Evolutionary conservation across 129 eudicot genomes (phyloP).

Genomic region (Tagetes patula): DNA sequence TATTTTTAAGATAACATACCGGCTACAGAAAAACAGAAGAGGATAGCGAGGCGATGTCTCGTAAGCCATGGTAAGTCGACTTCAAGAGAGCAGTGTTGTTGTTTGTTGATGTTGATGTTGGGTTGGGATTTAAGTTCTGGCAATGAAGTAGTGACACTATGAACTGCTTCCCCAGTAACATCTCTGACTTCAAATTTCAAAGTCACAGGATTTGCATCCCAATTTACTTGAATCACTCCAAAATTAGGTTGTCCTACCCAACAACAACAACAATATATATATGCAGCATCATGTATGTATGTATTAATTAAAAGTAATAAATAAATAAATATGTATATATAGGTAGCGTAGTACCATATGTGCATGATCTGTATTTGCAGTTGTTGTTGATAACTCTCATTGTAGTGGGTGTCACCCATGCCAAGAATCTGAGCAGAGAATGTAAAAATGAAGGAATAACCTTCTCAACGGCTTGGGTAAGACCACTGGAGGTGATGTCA

Average conservation of each 20-base stretch:
- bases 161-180: constrained; percentile 48
- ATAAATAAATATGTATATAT: background rate
- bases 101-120: background rate
- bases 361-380: constrained; percentile 67
- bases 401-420: constrained; percentile 66
- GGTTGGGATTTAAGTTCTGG: constrained; percentile 39
- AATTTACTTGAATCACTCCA: constrained; percentile 58
- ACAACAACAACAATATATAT: background rate
- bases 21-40: constrained; percentile 41
- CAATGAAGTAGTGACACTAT: constrained; percentile 40
- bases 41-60: constrained; percentile 56
- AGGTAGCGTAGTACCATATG: constrained; percentile 46
- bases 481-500: constrained; percentile 76
- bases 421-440: constrained; percentile 45
- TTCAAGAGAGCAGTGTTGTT: constrained; percentile 58
- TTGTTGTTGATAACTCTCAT: constrained; percentile 51
- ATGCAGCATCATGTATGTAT: background rate
- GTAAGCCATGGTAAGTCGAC: constrained; percentile 58
- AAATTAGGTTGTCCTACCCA: constrained; percentile 58
- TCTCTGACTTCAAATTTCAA: constrained; percentile 65
- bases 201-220: constrained; percentile 52
- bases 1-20: constrained; percentile 42
- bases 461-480: constrained; percentile 67
- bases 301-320: no score
- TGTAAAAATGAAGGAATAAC: constrained; percentile 50